phyloP scores from a whole-genome alignment of 495 filamentous ascomycete genomes.

The Amorphotheca resinae region DNA sequence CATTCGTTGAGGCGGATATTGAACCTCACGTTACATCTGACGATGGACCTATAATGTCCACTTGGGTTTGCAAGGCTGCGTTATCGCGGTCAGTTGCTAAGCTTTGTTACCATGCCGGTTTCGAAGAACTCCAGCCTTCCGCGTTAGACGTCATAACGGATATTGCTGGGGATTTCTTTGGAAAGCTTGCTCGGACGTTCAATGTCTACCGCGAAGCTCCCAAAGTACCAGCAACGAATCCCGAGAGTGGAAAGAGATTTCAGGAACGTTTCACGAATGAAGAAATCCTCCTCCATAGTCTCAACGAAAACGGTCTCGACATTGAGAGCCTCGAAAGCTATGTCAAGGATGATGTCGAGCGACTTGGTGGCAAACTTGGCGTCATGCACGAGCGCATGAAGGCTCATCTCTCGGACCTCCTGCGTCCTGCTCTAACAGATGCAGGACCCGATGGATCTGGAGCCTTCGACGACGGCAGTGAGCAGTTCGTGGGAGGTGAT shows the following conservation, averaged over 20 bases:
- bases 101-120: conserved; percentile 92
- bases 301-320: conserved; percentile 70
- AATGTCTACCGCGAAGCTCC: conserved; percentile 74
- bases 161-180: conserved; percentile 79
- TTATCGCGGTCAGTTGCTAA: conserved; percentile 85
- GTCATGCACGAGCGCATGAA: conserved; percentile 90
- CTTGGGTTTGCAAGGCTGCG: conserved; percentile 65
- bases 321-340: conserved; percentile 75
- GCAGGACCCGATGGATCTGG: conserved; percentile 72
- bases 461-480: conserved; percentile 90
- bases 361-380: conserved; percentile 69
- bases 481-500: conserved; percentile 92
- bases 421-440: conserved; percentile 78
- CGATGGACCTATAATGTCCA: conserved; percentile 73
- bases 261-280: conserved; percentile 63
- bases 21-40: conserved; percentile 78
- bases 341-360: conserved; percentile 85
- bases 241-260: conserved; percentile 33
- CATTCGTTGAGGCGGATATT: conserved; percentile 76
- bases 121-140: conserved; percentile 93
- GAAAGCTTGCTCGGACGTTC: conserved; percentile 65
- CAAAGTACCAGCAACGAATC: conserved; percentile 41
- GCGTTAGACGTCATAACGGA: conserved; percentile 86
- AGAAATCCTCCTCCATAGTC: conserved; percentile 75
- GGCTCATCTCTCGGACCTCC: conserved; percentile 72